Conservation (phyloP, 1,284 basidiomycete genomes). For the Rhodofomes roseus region DNA sequence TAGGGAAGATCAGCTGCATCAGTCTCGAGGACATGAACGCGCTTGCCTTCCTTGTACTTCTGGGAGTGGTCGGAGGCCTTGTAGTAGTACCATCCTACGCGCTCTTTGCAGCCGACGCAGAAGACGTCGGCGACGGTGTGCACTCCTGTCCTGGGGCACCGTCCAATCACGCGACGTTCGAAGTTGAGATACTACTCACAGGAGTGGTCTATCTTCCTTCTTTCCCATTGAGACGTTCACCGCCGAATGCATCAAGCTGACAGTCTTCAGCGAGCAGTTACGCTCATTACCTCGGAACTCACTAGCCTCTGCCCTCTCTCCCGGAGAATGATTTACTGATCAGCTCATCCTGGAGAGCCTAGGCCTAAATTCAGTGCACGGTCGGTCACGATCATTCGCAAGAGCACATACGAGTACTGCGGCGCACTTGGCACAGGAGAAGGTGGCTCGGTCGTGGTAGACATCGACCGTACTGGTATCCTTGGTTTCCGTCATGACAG, state of each 20-base stretch:
- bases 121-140: conserved; percentile 81
- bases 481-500: neutral
- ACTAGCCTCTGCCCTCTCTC: conserved; percentile 80
- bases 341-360: conserved; percentile 83
- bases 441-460: conserved; percentile 57
- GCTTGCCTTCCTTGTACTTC: conserved; percentile 83
- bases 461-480: neutral
- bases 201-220: conserved; percentile 72
- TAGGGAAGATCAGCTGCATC: conserved; percentile 23
- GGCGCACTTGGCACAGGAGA: conserved; percentile 62
- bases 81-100: conserved; percentile 83
- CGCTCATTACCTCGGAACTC: conserved; percentile 29
- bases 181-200: conserved; percentile 41
- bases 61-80: conserved; percentile 76
- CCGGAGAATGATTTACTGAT: conserved; percentile 86
- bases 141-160: conserved; percentile 60
- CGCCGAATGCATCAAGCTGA: conserved; percentile 73
- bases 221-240: conserved; percentile 72
- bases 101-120: conserved; percentile 75
- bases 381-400: too few species aligned
- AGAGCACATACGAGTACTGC: conserved; percentile 53
- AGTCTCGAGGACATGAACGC: neutral
- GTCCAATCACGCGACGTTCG: neutral
- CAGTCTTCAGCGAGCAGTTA: neutral
- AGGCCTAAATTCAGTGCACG: too few species aligned